Base-by-base conservation (phyloP, 352 stramenopile species). In the Phytophthora europaea region DNA sequence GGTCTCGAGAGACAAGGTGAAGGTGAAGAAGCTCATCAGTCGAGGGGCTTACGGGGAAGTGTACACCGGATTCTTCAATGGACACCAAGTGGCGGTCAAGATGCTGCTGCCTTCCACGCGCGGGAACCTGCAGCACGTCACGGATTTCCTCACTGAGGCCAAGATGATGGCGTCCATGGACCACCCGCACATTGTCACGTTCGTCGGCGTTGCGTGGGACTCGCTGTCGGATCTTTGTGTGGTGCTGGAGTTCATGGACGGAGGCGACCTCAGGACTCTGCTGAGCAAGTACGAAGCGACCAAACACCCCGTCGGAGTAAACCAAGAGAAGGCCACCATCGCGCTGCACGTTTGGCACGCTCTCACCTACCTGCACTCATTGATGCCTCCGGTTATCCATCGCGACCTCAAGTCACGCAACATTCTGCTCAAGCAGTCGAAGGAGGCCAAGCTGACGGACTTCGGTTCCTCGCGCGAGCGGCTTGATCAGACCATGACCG, bases 371-470 rank as follows among this genome's bases (percentile, higher is more conserved):
- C 31, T 69, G n/a, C 61, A 69, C 38, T 69, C 61, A 9, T 28
- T 69, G 5, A 23, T 45, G 10, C 51, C 65, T 16, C 36, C 65
- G 12, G 13, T 72, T 8, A 84, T 89, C 53, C 65, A 69, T 31
- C 51, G 62, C 34, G 84, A 89, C 61, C 76, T 89, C 43, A 92
- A 69, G 52, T 69, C 62, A 1, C 34, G 38, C 6, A 69, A 69
- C 12, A 62, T 69, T 26, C 13, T 89, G 26, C 60, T 89, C 22
- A 72, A 65, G 51, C 64, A 59, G 7, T 65, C 76, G 12, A 63
- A 81, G 63, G 70, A 88, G 47, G 82, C 82, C n/a, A 92, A 90
- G 48, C 63, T 92, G 22, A 89, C 79, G 38, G 85, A 92, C 65
- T 92, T 92, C 78, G 83, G 83, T 13, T 73, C 87, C n/a, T 88